These are phyloP conservation scores for Metschnikowia lachancei DNA, from an alignment of 805 yeast genomes.

Conservation along the genomic window DNA sequence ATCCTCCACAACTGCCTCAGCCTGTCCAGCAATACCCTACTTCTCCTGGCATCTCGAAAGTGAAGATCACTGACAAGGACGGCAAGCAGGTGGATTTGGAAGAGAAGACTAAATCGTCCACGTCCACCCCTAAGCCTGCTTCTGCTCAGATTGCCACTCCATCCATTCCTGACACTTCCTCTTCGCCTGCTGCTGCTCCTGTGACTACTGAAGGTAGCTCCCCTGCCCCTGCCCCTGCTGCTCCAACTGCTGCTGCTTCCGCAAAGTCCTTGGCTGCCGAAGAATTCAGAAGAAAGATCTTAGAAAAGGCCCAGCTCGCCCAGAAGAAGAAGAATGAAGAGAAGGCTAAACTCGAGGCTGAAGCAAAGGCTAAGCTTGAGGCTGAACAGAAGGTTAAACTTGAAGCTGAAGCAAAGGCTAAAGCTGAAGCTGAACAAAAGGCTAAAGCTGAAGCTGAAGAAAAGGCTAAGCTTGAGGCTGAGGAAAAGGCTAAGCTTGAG, in stretches of 20 bases:
- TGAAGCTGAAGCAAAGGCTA: slow-evolving; percentile 8
- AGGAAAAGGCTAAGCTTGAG: background rate
- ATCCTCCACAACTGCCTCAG: slow-evolving; percentile 20
- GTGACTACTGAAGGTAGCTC: slow-evolving; percentile 10
- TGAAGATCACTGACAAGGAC: slow-evolving; percentile 42
- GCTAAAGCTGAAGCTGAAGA: background rate
- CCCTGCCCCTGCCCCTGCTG: slow-evolving; percentile 12
- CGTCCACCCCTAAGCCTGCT: slow-evolving; percentile 32
- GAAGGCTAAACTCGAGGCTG: slow-evolving; percentile 15
- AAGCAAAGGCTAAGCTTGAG: slow-evolving; percentile 11
- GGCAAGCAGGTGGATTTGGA: slow-evolving; percentile 44
- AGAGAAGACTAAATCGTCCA: slow-evolving; percentile 35
- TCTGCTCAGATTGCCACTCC: slow-evolving; percentile 23
- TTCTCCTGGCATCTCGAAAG: slow-evolving; percentile 23
- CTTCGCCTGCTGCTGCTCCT: slow-evolving; percentile 15
- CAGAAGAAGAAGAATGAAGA: slow-evolving; percentile 19
- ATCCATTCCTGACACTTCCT: slow-evolving; percentile 9
- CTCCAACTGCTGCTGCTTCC: slow-evolving; percentile 19
- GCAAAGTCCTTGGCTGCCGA: slow-evolving; percentile 28
- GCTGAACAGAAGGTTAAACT: slow-evolving; percentile 9
- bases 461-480: background rate
- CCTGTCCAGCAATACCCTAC: slow-evolving; percentile 14
- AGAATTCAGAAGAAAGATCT: slow-evolving; percentile 37
- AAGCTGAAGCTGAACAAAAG: slow-evolving; percentile 5
- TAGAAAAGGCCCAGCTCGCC: slow-evolving; percentile 27